phyloP scores from a whole-genome alignment of 805 yeast genomes.

The Vanderwaltozyma tropicalis region DNA sequence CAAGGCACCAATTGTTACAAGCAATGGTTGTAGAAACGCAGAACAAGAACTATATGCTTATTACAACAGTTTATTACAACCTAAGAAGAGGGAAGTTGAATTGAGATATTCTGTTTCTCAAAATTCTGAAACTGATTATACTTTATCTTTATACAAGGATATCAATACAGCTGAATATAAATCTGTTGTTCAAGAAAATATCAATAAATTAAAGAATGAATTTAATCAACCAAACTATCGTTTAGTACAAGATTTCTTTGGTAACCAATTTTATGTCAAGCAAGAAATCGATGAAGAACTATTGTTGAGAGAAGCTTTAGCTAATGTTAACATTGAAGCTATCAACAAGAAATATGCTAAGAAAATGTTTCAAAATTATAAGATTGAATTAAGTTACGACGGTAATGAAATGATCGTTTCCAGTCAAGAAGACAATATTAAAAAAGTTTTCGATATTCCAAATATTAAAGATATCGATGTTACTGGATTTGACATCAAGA shows the following conservation, averaged over 20 bases:
- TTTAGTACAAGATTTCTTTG: slow-evolving; percentile 18
- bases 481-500: slow-evolving; percentile 13
- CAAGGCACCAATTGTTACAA: slow-evolving; percentile 3
- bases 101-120: not conserved
- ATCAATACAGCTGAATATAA: slow-evolving; percentile 3
- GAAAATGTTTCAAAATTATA: slow-evolving; percentile 15
- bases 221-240: slow-evolving; percentile 12
- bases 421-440: slow-evolving; percentile 12
- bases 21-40: no score
- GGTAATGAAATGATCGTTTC: slow-evolving; percentile 15
- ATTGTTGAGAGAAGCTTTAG: slow-evolving; percentile 11
- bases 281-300: slow-evolving; percentile 19
- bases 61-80: no score
- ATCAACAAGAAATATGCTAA: slow-evolving; percentile 1
- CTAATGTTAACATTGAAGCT: slow-evolving; percentile 9
- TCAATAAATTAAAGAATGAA: not conserved
- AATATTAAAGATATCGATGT: slow-evolving; percentile 18
- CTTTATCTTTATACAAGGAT: slow-evolving; percentile 2
- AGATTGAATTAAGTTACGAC: slow-evolving; percentile 16
- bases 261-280: slow-evolving; percentile 23
- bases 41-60: no score
- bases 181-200: slow-evolving; percentile 8
- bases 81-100: not conserved
- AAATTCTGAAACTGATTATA: not conserved
- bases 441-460: slow-evolving; percentile 13